Conservation (phyloP, 2,329 filamentous ascomycete genomes). For the Claviceps sp. region DNA sequence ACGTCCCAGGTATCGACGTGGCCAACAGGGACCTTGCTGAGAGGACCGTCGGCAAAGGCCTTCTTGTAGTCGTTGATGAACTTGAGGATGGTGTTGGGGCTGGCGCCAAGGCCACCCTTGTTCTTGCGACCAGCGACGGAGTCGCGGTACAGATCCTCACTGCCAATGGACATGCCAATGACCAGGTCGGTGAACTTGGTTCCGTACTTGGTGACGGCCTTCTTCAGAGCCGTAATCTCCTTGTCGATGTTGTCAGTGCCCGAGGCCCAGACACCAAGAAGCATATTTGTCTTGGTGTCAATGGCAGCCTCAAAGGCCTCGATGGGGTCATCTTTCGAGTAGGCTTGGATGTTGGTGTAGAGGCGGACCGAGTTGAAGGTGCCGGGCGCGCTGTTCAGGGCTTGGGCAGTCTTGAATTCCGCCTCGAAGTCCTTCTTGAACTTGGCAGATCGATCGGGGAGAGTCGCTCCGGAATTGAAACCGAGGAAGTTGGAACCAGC, state of each 20-base stretch:
- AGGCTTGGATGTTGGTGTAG: conserved; percentile 54
- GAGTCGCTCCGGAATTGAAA: conserved; percentile 38
- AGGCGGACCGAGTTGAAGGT: conserved; percentile 46
- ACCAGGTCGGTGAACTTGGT: conserved; percentile 39
- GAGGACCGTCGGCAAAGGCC: conserved; percentile 33
- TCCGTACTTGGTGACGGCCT: conserved; percentile 41
- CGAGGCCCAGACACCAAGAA: conserved; percentile 52
- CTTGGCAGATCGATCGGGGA: conserved; percentile 35
- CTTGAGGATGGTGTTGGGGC: conserved; percentile 43
- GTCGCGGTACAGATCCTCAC: conserved; percentile 53
- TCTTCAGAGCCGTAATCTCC: conserved; percentile 46
- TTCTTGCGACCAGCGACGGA: conserved; percentile 48
- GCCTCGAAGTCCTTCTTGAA: conserved; percentile 34
- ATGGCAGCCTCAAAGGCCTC: conserved; percentile 65
- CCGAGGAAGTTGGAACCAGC: conserved; percentile 35
- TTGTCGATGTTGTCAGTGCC: conserved; percentile 40
- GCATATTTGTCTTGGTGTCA: conserved; percentile 43
- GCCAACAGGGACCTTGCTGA: conserved; percentile 39
- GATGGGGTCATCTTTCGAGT: conserved; percentile 61
- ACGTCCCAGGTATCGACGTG: conserved; percentile 58
- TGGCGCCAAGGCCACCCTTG: conserved; percentile 45
- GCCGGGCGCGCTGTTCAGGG: conserved; percentile 28
- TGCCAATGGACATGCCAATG: conserved; percentile 51
- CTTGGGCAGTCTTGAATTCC: conserved; percentile 30
- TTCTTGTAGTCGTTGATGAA: conserved; percentile 54